Base-by-base conservation (phyloP, 176 grass and related monocot species). In the Elymus sibiricus region DNA sequence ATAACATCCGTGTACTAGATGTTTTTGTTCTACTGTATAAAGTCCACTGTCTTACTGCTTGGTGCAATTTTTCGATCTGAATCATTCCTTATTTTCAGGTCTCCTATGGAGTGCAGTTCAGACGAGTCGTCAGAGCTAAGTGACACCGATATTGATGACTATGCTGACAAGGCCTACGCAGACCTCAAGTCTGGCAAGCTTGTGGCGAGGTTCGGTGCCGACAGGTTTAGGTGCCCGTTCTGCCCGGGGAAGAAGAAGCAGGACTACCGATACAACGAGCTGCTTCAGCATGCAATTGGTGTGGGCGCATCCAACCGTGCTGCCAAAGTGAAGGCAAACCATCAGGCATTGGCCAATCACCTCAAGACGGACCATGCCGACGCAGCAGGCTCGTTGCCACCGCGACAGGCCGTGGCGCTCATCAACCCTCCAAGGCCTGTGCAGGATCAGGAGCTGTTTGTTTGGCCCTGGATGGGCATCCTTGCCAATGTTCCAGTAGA, bases 391-490 rank as follows among this genome's bases (percentile, higher is more conserved):
- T 65, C 80, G 6, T 49, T 64, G 56, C 85, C 62, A 1, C 60
- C 19, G 2, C 64, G 11, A 65, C 72, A 74, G 35, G 86, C 42
- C 6, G 13, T 64, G 44, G 56, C 84, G 4, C 67, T 58, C 11
- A 68, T 28, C 12, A 47, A 78, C 35, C 77, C 90, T 29, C 80
- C 86, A 1, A 83, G 37, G 82, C 81, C 84, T 37, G 38, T 68
- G 55, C 59, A 58, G 46, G 86, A 91, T 5, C 25, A 46, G 26
- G 86, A 94, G 32, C 10, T 72, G 13, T 91, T 89, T 53, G 92
- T 94, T 19, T 91, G 64, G 42, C 89, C 89, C 2, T 94, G 89
- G 92, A 94, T 91, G 92, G 89, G 89, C 24, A 47, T 94, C 83
- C 51, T 89, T 2, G 47, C 84, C 11, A 94, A 94, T 40, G 83